Evolutionary conservation across 805 yeast genomes (phyloP).

Genomic region (Wickerhamiella brachini): DNA sequence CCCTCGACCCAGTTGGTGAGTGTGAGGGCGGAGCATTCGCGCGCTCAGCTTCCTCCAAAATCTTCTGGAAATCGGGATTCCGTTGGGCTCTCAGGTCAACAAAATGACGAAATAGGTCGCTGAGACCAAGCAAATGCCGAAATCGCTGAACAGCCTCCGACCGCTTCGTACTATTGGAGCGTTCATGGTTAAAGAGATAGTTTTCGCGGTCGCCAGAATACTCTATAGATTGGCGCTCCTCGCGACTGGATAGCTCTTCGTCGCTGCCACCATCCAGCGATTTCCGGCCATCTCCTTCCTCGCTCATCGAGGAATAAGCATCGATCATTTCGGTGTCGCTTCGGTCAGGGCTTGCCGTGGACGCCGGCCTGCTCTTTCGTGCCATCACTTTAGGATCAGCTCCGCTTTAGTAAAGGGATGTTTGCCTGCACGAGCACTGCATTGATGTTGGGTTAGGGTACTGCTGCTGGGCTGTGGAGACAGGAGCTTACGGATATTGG

Average conservation of each 20-base stretch:
- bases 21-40: conserved; percentile 7
- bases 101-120: conserved; percentile 77
- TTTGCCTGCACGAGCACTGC: no score
- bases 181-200: background rate
- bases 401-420: background rate
- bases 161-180: conserved; percentile 1
- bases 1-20: conserved; percentile 1
- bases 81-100: conserved; percentile 66
- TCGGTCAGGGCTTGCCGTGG: background rate
- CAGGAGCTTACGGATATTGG: no score
- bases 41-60: conserved; percentile 23
- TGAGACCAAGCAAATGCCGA: conserved; percentile 62
- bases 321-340: background rate
- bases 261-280: no score
- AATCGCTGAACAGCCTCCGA: conserved; percentile 61
- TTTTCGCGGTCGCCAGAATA: background rate
- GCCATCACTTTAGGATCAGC: background rate
- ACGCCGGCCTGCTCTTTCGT: background rate
- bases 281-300: background rate
- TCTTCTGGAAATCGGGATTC: conserved; percentile 42
- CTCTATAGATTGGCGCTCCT: background rate
- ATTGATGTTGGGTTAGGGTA: background rate
- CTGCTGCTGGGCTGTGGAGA: background rate
- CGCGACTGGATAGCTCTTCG: background rate
- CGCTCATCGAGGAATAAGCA: background rate